These are phyloP conservation scores for Monilinia fructicola DNA, from an alignment of 2,329 filamentous ascomycete species.

Conservation along the genomic window DNA sequence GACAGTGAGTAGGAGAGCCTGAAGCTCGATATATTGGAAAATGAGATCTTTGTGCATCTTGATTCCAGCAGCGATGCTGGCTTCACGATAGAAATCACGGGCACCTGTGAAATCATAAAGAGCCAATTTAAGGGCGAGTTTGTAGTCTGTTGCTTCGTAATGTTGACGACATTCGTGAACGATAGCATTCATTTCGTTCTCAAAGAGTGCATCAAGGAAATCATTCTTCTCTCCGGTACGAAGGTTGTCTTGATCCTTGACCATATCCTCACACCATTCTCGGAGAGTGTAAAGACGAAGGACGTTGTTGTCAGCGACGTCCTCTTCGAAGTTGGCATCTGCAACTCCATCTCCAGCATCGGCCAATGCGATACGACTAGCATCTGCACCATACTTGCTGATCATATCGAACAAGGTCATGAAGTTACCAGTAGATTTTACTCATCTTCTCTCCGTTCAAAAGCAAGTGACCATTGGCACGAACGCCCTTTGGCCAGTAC, in stretches of 20 bases:
- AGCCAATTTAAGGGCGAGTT: slow-evolving; percentile 79
- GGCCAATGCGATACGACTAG: slow-evolving; percentile 84
- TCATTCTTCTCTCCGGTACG: slow-evolving; percentile 72
- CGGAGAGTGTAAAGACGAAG: slow-evolving; percentile 77
- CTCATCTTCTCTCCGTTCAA: slow-evolving; percentile 98
- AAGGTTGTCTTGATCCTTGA: slow-evolving; percentile 68
- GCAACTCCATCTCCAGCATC: slow-evolving; percentile 93
- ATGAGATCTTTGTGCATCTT: slow-evolving; percentile 85
- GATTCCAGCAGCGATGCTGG: slow-evolving; percentile 70
- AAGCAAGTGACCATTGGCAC: slow-evolving; percentile 89
- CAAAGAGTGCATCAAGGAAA: slow-evolving; percentile 86
- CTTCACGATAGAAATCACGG: slow-evolving; percentile 87
- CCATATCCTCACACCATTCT: slow-evolving; percentile 89
- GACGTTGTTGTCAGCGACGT: slow-evolving; percentile 88
- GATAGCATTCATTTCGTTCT: slow-evolving; percentile 86
- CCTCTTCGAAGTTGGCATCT: slow-evolving; percentile 96
- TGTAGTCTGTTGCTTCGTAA: slow-evolving; percentile 79
- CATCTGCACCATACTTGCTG: slow-evolving; percentile 92
- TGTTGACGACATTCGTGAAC: slow-evolving; percentile 76
- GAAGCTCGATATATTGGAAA: slow-evolving; percentile 78
- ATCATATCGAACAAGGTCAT: slow-evolving; percentile 84
- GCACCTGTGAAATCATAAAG: slow-evolving; percentile 90
- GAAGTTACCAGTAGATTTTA: slow-evolving; percentile 96
- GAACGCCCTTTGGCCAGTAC: slow-evolving; percentile 84
- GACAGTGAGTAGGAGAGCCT: slow-evolving; percentile 77